Conservation (phyloP, 163 green algal genomes). For the Chlamydomonas reinhardtii region DNA sequence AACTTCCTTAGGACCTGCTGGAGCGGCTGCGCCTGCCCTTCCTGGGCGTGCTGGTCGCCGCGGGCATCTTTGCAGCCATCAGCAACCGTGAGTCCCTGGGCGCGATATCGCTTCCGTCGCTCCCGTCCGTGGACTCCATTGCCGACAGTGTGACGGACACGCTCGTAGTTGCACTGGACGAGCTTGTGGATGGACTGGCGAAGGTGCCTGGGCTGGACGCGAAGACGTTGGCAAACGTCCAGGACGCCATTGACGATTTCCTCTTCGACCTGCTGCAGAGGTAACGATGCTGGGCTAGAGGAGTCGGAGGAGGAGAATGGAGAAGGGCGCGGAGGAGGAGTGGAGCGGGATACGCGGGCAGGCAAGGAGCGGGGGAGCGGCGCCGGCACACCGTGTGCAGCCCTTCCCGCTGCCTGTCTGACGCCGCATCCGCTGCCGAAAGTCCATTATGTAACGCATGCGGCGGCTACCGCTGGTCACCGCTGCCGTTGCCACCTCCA, state of each 20-base stretch:
- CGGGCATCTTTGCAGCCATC: constrained; percentile 4
- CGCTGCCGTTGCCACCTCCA: too few species aligned
- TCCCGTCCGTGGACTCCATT: not conserved
- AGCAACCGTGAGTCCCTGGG: constrained; percentile 39
- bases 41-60: constrained; percentile 20
- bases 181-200: not conserved
- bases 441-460: too few species aligned
- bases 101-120: not conserved
- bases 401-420: too few species aligned
- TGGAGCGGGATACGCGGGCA: too few species aligned
- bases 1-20: not conserved
- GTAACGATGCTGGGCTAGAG: constrained; percentile 31
- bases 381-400: too few species aligned
- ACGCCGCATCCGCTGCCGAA: too few species aligned
- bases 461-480: too few species aligned
- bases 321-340: not conserved
- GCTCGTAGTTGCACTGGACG: constrained; percentile 2
- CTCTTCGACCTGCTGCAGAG: constrained; percentile 41
- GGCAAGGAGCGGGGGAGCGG: too few species aligned
- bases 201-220: not conserved
- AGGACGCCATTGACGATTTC: constrained; percentile 48
- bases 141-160: constrained; percentile 16
- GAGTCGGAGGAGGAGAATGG: not conserved
- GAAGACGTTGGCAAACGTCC: not conserved
- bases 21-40: constrained; percentile 12